phyloP scores from a whole-genome alignment of 1,139 yeast genomes.

The Eremothecium coryli region DNA sequence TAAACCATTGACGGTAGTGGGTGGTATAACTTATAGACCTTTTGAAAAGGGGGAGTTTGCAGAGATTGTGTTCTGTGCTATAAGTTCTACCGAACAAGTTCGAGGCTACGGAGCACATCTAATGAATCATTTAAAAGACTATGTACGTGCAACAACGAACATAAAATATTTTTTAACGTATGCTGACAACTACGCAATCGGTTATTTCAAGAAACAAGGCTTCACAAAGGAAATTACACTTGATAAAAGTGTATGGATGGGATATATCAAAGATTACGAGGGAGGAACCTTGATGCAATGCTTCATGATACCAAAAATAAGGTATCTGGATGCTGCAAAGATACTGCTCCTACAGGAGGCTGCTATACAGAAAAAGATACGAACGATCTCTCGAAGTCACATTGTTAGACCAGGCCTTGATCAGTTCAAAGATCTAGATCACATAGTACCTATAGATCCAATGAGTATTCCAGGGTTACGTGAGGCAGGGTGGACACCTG shows the following conservation, averaged over 20 bases:
- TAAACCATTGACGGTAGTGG: conserved; percentile 89
- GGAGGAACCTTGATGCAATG: conserved; percentile 99
- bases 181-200: conserved; percentile 98
- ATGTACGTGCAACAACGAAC: conserved; percentile 81
- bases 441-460: conserved; percentile 53
- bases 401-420: conserved; percentile 74
- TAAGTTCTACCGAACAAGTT: conserved; percentile 93
- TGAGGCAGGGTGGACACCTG: conserved; percentile 97
- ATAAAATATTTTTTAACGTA: conserved; percentile 85
- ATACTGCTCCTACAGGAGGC: conserved; percentile 82
- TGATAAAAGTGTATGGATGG: conserved; percentile 90
- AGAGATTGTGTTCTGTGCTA: conserved; percentile 97
- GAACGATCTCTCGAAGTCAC: conserved; percentile 70
- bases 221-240: conserved; percentile 89
- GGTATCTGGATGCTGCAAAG: conserved; percentile 84
- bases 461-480: conserved; percentile 74
- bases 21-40: conserved; percentile 95
- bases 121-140: conserved; percentile 95
- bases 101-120: conserved; percentile 97
- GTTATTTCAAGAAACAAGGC: conserved; percentile 96
- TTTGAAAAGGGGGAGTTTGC: conserved; percentile 87
- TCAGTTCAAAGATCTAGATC: conserved; percentile 50
- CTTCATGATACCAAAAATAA: conserved; percentile 75
- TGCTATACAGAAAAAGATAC: conserved; percentile 77
- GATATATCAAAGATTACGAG: conserved; percentile 95